Base-by-base conservation (phyloP, 1,139 yeast genomes). In the Kurtzmaniella quercitrusa region DNA sequence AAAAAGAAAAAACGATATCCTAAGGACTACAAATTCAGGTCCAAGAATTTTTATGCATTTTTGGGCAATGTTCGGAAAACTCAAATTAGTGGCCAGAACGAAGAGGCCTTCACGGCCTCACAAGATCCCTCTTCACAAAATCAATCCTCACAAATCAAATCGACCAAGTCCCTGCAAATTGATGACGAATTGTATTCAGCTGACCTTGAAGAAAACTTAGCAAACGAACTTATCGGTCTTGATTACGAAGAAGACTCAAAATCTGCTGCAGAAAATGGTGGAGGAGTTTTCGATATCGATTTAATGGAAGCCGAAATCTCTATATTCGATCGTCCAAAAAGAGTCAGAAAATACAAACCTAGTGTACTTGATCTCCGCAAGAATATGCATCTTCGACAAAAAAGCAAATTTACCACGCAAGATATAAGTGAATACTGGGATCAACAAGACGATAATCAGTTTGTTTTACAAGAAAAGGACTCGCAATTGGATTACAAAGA, bases 21-120 rank as follows among this genome's bases (percentile, higher is more conserved):
- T 2, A 54, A 57, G 12, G 77, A 72, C 42, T 75, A 71, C 19
- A 62, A 68, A 38, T 73, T 62, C 47, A 61, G 58, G 41, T 55
- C 70, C 7, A 67, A 66, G 45, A 70, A 60, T 47, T 72, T 73
- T 47, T 71, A 68, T 47, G 53, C 63, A 0, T 65, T 66, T 30
- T 48, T 70, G 35, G 74, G 75, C 2, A 17, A 19, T 3, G 37
- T 34, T n/a, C 12, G 37, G 4, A 18, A 34, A 20, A 18, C 19
- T 11, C 37, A 34, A 17, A 8, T 34, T 60, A 56, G 46, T 54
- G 54, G 44, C 26, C 46, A 49, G 36, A 53, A 48, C 26, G 40
- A 38, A 15, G 50, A 45, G 33, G 44, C 42, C 12, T 17, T 34
- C 2, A 35, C 22, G 16, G 40, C 40, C 26, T 9, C 37, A 7